Evolutionary conservation across 257 asterid species (phyloP), one percentile per base, ranked within the genome.

Genomic region (Nicotiana otophora): DNA sequence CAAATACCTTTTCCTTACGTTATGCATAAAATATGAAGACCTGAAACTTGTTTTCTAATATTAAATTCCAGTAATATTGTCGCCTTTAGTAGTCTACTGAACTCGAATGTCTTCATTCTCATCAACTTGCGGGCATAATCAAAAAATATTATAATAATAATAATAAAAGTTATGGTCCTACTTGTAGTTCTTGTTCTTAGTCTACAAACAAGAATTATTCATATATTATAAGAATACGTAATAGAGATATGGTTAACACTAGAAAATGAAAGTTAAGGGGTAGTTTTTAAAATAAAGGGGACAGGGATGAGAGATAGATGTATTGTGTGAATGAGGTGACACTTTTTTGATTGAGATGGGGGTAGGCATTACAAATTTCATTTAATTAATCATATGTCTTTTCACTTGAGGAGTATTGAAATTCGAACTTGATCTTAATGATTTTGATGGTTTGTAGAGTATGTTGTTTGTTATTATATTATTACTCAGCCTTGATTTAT

Each of bases 91-190:
- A 86, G 87, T 91, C 90, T 89, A 87, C 93, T 86, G 84, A 89
- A 89, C 78, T 81, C 87, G 90, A 83, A 84, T 91, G 96, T 93
- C 94, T 83, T 89, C 89, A 84, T 89, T 85, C 89, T 84, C 96
- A 86, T 87, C 97, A 87, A 89, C 90, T 89, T 86, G 91, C 46
- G 15, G 63, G 31, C 28, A 23, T 67, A 78, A 68, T 80, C 28
- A 5, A 23, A 36, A 68, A 23, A 19, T 26, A 33, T 17, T 67
- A 48, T 51, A 26, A 4, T 51, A 46, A 4, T 51, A 46, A 1
- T 75, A 26, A 36, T 16, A 58, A 78, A 77, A 23, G 57, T 34
- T 14, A 84, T 57, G 87, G 89, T 15, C 90, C 93, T 86, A 78
- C 57, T 80, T 82, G 66, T 48, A 77, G 28, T 65, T 57, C 81